Percentiles rank a stretch among this genome's conserved stretches.
Evolutionary conservation across 1,284 basidiomycete genomes (phyloP).

Genomic region (Ceratobasidium sp.): DNA sequence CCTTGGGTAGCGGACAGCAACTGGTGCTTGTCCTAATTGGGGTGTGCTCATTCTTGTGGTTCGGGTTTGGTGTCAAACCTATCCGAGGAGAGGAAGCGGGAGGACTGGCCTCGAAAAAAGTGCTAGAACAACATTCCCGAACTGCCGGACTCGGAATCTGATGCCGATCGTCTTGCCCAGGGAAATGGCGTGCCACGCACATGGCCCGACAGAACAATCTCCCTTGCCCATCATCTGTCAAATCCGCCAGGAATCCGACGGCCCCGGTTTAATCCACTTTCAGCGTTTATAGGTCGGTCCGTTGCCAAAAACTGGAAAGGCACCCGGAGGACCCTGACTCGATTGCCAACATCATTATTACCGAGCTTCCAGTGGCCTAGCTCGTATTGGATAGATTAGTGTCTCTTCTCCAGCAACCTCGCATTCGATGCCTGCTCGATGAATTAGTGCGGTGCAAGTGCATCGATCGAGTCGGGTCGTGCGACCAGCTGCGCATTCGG

Average conservation of each 20-base stretch:
- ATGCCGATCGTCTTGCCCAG: conserved; percentile 28
- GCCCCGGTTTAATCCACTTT: conserved; percentile 10
- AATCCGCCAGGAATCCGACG: conserved; percentile 9
- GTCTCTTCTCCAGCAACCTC: no score
- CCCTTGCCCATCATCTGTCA: conserved; percentile 29
- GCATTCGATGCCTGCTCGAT: no score
- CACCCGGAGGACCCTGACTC: no score
- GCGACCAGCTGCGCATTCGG: no score
- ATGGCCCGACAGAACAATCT: conserved; percentile 35
- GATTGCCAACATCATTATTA: no score
- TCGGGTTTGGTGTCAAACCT: conserved; percentile 12
- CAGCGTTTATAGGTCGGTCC: not conserved
- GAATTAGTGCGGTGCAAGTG: no score
- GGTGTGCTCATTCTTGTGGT: not conserved
- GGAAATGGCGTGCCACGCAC: conserved; percentile 35
- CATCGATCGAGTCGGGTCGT: no score
- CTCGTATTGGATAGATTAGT: no score
- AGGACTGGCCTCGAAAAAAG: conserved; percentile 5
- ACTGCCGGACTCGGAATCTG: conserved; percentile 16
- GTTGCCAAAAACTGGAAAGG: no score
- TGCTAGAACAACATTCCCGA: conserved; percentile 25
- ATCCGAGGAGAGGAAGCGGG: conserved; percentile 20
- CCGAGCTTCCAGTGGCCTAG: no score
- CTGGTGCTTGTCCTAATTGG: conserved; percentile 23
- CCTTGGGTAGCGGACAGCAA: not conserved